Evolutionary conservation across 1,284 basidiomycete genomes (phyloP).

Genomic region (Malassezia sympodialis): DNA sequence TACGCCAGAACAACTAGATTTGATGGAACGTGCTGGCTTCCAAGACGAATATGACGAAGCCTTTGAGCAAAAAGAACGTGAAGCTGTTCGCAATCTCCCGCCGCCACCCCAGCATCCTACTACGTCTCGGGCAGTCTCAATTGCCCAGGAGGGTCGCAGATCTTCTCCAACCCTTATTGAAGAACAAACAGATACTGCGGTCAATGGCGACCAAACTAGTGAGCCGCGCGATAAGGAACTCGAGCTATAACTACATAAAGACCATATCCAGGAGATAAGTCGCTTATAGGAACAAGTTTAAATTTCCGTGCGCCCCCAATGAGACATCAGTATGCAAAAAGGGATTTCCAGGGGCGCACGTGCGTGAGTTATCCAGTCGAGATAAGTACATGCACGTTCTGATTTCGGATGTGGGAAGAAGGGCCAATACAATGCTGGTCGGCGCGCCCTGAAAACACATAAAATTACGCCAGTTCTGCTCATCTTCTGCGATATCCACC

Average conservation of each 20-base stretch:
- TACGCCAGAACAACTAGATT: conserved; percentile 41
- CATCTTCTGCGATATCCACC: neutral
- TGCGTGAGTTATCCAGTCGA: no score
- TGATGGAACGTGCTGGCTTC: conserved; percentile 39
- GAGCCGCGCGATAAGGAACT: neutral
- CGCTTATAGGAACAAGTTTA: no score
- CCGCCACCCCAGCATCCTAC: conserved; percentile 27
- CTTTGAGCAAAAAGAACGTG: conserved; percentile 25
- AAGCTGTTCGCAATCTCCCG: conserved; percentile 24
- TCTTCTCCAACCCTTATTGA: neutral
- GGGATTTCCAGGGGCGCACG: no score
- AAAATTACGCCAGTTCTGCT: neutral
- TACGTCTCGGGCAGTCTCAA: neutral
- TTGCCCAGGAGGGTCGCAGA: neutral
- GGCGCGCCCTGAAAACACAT: no score
- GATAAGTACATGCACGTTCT: no score
- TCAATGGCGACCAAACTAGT: neutral
- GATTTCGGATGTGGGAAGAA: no score
- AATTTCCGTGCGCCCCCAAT: no score
- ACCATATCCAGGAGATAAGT: neutral
- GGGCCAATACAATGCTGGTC: no score
- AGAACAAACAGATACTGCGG: neutral
- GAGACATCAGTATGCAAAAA: no score
- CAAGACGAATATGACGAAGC: conserved; percentile 41
- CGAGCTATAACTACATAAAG: neutral